Percentiles rank a stretch among this genome's conserved stretches.
phyloP scores from a whole-genome alignment of 2,329 filamentous ascomycete species.

The Hymenoscyphus repandus region DNA sequence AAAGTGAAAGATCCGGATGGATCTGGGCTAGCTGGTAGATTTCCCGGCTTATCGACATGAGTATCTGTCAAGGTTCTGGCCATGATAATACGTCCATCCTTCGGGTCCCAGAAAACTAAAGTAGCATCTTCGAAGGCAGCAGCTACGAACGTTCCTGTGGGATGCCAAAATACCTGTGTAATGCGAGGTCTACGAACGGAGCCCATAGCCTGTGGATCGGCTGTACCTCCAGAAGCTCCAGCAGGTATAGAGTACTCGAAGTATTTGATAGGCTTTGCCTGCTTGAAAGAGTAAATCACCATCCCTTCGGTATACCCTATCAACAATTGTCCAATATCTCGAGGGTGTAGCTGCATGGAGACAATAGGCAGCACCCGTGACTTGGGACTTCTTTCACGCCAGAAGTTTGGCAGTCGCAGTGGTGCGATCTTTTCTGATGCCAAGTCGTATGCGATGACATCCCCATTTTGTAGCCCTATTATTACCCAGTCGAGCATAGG shows the following conservation, averaged over 20 bases:
- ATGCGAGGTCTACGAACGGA: slow-evolving; percentile 65
- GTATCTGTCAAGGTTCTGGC: slow-evolving; percentile 74
- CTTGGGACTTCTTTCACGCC: slow-evolving; percentile 67
- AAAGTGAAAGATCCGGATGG: slow-evolving; percentile 44
- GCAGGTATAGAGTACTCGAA: slow-evolving; percentile 78
- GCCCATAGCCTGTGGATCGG: slow-evolving; percentile 57
- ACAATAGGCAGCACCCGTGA: slow-evolving; percentile 63
- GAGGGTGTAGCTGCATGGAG: slow-evolving; percentile 77
- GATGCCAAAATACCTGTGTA: slow-evolving; percentile 88
- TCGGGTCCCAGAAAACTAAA: slow-evolving; percentile 89
- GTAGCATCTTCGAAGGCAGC: slow-evolving; percentile 60
- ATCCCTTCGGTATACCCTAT: slow-evolving; percentile 89
- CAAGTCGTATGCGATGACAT: slow-evolving; percentile 88
- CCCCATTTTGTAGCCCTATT: slow-evolving; percentile 74
- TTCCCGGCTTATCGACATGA: slow-evolving; percentile 64
- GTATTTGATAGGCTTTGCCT: slow-evolving; percentile 71
- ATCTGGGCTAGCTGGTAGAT: slow-evolving; percentile 36
- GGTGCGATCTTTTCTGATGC: slow-evolving; percentile 72
- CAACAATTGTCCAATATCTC: slow-evolving; percentile 85
- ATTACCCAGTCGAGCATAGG: slow-evolving; percentile 92
- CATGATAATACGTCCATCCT: slow-evolving; percentile 78
- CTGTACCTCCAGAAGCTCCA: slow-evolving; percentile 70
- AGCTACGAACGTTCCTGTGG: slow-evolving; percentile 52
- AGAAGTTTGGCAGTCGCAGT: slow-evolving; percentile 83
- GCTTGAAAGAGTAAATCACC: slow-evolving; percentile 91